These are phyloP conservation scores for Cyclostephanos tholiformis DNA, from an alignment of 108 stramenopile genomes.

Conservation along the genomic window DNA sequence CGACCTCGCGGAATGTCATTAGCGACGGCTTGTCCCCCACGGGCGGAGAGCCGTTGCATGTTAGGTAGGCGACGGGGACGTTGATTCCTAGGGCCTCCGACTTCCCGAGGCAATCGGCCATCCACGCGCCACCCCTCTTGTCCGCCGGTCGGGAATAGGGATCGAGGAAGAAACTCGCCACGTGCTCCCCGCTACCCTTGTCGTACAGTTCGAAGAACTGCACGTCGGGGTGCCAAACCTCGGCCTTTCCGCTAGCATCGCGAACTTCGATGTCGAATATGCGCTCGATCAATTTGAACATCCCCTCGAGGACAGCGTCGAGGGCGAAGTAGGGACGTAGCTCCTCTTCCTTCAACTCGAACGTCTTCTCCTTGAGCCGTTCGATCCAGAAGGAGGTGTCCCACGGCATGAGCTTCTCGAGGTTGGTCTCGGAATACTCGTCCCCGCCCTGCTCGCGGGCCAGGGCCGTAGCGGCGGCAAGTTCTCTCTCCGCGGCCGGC, in stretches of 20 bases:
- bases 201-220: slow-evolving; percentile 94
- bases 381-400: slow-evolving; percentile 93
- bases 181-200: slow-evolving; percentile 73
- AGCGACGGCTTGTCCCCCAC: slow-evolving; percentile 93
- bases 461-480: slow-evolving; percentile 84
- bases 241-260: slow-evolving; percentile 87
- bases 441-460: slow-evolving; percentile 81
- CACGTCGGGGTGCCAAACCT: slow-evolving; percentile 97
- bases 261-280: slow-evolving; percentile 90
- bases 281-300: slow-evolving; percentile 90
- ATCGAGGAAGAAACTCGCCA: slow-evolving; percentile 97
- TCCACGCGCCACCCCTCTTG: slow-evolving; percentile 98
- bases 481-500: slow-evolving; percentile 90
- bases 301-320: slow-evolving; percentile 90
- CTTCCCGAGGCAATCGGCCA: slow-evolving; percentile 95
- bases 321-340: slow-evolving; percentile 96
- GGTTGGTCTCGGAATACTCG: slow-evolving; percentile 69
- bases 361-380: slow-evolving; percentile 95
- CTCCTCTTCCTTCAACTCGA: slow-evolving; percentile 94
- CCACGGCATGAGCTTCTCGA: slow-evolving; percentile 87
- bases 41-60: slow-evolving; percentile 98
- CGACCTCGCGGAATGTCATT: slow-evolving; percentile 98
- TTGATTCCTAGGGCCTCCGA: slow-evolving; percentile 77
- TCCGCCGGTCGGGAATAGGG: slow-evolving; percentile 96
- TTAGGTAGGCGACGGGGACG: slow-evolving; percentile 96